phyloP scores from a whole-genome alignment of 2,329 filamentous ascomycete species.

The Amesomyces nigricolor region DNA sequence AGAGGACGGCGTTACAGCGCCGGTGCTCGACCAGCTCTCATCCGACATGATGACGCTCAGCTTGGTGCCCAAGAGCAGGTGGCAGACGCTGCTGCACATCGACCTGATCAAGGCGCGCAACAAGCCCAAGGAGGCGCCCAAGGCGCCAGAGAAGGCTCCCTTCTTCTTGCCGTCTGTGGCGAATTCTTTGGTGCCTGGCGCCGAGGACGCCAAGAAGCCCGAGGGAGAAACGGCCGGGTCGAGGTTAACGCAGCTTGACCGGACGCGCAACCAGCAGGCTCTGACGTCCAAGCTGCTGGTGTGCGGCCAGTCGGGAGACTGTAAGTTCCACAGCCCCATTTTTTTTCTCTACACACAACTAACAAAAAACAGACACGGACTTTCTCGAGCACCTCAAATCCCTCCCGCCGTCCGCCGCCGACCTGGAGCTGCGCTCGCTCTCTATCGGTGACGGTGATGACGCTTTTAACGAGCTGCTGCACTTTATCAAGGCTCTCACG shows the following conservation, averaged over 20 bases:
- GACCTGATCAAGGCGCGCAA: constrained; percentile 91
- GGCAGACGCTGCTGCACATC: constrained; percentile 90
- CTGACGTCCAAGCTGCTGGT: constrained; percentile 53
- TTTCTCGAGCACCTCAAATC: constrained; percentile 76
- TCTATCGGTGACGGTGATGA: constrained; percentile 40
- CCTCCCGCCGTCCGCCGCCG: constrained; percentile 76
- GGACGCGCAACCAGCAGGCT: constrained; percentile 49
- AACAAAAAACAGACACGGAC: constrained; percentile 43
- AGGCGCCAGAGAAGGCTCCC: constrained; percentile 86
- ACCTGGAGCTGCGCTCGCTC: constrained; percentile 84
- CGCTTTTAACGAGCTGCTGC: constrained; percentile 62
- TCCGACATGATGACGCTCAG: constrained; percentile 81
- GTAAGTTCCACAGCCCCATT: constrained; percentile 38
- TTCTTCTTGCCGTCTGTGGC: constrained; percentile 81
- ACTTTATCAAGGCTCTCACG: constrained; percentile 79
- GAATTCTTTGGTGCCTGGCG: constrained; percentile 15
- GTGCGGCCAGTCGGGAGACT: constrained; percentile 53
- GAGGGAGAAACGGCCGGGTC: constrained; percentile 38
- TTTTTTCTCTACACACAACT: constrained; percentile 4
- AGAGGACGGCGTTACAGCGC: constrained; percentile 48
- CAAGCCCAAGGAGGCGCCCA: constrained; percentile 86
- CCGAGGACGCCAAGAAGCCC: constrained; percentile 37
- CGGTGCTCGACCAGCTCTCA: constrained; percentile 69
- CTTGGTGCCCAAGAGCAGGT: constrained; percentile 80
- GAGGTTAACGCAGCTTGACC: constrained; percentile 64